Base-by-base conservation (phyloP, 192 early-diverging fungal species). In the Obelidium mucronatum region DNA sequence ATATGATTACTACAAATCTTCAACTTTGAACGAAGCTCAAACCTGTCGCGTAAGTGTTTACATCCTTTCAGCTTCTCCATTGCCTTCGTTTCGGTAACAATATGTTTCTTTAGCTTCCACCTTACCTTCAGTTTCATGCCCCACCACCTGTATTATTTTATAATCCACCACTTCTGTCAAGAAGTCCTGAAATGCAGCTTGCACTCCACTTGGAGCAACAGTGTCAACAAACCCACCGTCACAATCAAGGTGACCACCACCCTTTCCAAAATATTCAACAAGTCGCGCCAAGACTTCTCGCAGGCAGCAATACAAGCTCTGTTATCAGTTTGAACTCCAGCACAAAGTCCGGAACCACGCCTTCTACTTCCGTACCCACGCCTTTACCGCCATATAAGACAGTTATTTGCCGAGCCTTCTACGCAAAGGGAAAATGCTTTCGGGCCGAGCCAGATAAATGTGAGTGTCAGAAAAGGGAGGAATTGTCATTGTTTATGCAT, bases 381-480 rank as follows among this genome's bases (percentile, higher is more conserved):
- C 73, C 73, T 4, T 40, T 74, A 28, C 73, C 73, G 26, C 73
- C 73, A 1, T 74, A 64, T 60, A 74, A 74, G 60, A 74, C 73
- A 19, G 73, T 74, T 39, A 61, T 74, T 61, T 74, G 73, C 37
- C 73, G 73, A 11, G 19, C 73, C n/a, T 74, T 33, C 35, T 44
- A 64, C 30, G 24, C 42, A 19, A 74, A 61, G 42, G 73, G 73
- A 28, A 61, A 64, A 30, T 74, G 73, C 31, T 74, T 74, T 33
- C 73, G 73, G 5, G 40, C 58, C 15, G 61, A 64, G 30, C 60
- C 73, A 1, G 73, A 74, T n/a, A 74, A 61, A 39, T 74, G 73
- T 40, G 26, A 60, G 53, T 31, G n/a, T 19, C 11, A 3, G 31
- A 13, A 65, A 8, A 1, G 11, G 13, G 24, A 6, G 8, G 1